Percentiles rank a stretch among this genome's conserved stretches.
Evolutionary conservation across 257 asterid genomes (phyloP).

Genomic region (Anisodus acutangulus): DNA sequence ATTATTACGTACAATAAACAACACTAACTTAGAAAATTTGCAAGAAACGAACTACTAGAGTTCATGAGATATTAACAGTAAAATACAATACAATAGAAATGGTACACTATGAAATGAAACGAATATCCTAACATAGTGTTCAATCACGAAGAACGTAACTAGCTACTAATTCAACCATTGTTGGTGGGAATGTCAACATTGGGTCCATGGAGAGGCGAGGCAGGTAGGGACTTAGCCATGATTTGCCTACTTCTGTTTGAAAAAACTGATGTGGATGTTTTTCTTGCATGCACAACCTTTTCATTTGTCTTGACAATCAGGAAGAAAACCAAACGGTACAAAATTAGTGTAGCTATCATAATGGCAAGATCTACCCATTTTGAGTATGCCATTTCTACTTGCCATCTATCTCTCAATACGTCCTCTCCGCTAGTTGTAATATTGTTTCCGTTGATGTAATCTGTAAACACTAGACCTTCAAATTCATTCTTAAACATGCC

Average conservation of each 20-base stretch:
- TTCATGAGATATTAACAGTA: background rate
- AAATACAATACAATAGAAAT: background rate
- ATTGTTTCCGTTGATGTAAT: background rate
- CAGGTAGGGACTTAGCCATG: background rate
- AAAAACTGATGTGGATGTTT: background rate
- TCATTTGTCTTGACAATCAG: conserved; percentile 23
- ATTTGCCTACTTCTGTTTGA: conserved; percentile 22
- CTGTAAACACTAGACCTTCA: conserved; percentile 27
- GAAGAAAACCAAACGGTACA: conserved; percentile 22
- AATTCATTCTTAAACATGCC: conserved; percentile 51
- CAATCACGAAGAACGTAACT: background rate
- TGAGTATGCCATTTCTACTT: conserved; percentile 28
- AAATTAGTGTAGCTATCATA: background rate
- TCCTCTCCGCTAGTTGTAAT: background rate
- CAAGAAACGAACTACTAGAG: background rate
- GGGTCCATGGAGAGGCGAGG: background rate
- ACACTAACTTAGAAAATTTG: background rate
- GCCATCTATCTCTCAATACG: conserved; percentile 25
- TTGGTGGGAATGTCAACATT: background rate
- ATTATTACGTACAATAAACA: background rate
- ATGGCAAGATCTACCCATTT: conserved; percentile 29
- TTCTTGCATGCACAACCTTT: conserved; percentile 13
- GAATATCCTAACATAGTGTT: background rate
- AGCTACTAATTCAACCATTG: background rate
- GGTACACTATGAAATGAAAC: background rate